phyloP scores from a whole-genome alignment of 83 land plant genomes.

The Thuja plicata region DNA sequence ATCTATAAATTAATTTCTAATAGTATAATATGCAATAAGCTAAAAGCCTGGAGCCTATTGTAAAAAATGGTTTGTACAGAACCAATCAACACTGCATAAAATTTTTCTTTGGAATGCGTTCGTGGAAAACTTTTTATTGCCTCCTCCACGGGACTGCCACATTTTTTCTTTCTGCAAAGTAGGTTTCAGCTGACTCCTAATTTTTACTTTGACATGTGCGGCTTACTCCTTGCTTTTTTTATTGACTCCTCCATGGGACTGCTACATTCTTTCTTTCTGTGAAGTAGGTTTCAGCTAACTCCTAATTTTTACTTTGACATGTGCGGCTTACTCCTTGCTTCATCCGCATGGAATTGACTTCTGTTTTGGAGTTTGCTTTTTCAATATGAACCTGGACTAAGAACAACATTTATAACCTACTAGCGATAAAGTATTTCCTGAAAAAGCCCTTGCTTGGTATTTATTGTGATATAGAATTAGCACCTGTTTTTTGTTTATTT shows the following conservation, averaged over 20 bases:
- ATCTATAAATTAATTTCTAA: neutral
- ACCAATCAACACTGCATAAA: neutral
- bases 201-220: neutral
- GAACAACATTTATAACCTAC: neutral
- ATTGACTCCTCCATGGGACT: neutral
- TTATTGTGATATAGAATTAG: too few species aligned
- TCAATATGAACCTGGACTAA: neutral
- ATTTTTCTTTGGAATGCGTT: neutral
- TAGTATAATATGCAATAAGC: neutral
- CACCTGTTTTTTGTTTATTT: neutral
- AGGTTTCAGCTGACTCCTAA: neutral
- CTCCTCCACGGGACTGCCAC: neutral
- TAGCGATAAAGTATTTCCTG: neutral
- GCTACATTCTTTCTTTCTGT: too few species aligned
- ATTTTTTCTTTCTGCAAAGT: neutral
- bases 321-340: neutral
- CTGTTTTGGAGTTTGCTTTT: neutral
- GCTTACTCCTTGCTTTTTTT: too few species aligned
- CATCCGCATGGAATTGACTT: neutral
- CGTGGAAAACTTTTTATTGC: neutral
- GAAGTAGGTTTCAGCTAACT: neutral
- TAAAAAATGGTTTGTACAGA: neutral
- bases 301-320: too few species aligned
- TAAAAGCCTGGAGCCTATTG: neutral
- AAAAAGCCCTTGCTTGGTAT: neutral